Base-by-base conservation (phyloP, 2,329 filamentous ascomycete species). In the Fusarium scirpi region DNA sequence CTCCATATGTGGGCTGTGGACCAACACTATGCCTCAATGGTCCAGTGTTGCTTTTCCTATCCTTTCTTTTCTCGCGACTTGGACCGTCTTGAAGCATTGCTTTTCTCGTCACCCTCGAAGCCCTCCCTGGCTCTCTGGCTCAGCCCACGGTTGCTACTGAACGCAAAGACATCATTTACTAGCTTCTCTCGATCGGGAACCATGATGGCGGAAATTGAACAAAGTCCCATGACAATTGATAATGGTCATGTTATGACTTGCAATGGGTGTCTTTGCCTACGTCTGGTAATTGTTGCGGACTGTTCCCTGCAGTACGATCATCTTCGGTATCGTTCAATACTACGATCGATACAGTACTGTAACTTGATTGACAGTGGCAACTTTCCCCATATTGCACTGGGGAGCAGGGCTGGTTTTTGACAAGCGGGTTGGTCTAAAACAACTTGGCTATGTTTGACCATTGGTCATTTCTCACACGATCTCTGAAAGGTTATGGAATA, bases 1-100 rank as follows among this genome's bases (percentile, higher is more conserved):
- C 58, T 71, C 70, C 53, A 58, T 45, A 62, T 67, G 70, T 71
- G 72, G 70, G 55, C 38, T 67, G 38, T 60, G 63, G 63, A 64
- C 53, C 47, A 63, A 48, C 58, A 54, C 65, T 56, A 60, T 74
- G 49, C 56, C 62, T 73, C 57, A 62, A 72, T 62, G 58, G 70
- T 27, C 48, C 59, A 60, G 58, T 55, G 54, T 60, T 62, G 48
- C 57, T 71, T 62, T 70, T 74, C 56, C 41, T 66, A 72, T 70
- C 47, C 38, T 72, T 74, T 63, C 61, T 62, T 58, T 71, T 69
- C 44, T 44, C 44, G 40, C 38, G 48, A 57, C 30, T 56, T 41
- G 43, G 60, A 47, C 58, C 55, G 48, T 64, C 38, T 38, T 48
- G 27, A 48, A 53, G 62, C 43, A 52, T 73, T 74, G 52, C 53